A percentile compares a stretch with the other conserved stretches of the same genome.
phyloP scores from a whole-genome alignment of 2,329 filamentous ascomycete species.

The Cytospora schulzeri region DNA sequence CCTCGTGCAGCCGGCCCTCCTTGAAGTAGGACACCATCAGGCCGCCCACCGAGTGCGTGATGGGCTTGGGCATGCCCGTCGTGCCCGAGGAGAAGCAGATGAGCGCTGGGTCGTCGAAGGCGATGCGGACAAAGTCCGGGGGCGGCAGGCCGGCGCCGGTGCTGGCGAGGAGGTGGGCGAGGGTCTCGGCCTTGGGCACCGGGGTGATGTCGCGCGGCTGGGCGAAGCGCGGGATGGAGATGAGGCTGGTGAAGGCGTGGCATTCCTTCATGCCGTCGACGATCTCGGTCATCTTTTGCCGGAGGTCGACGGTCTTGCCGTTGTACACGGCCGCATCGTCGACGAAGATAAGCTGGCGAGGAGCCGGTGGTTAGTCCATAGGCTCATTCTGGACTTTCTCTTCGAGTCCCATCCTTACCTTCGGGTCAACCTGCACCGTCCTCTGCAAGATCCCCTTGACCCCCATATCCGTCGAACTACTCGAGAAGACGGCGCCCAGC shows the following conservation, averaged over 20 bases:
- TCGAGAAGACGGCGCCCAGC: conserved; percentile 75
- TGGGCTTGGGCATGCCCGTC: conserved; percentile 82
- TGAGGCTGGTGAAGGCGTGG: conserved; percentile 61
- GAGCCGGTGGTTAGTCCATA: conserved; percentile 17
- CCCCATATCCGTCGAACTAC: conserved; percentile 81
- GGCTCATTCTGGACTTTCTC: too few relatives aligned
- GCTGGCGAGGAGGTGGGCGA: conserved; percentile 47
- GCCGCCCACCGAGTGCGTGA: conserved; percentile 75
- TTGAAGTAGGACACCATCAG: conserved; percentile 57
- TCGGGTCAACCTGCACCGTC: conserved; percentile 72
- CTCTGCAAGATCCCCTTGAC: conserved; percentile 76
- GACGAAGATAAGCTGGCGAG: conserved; percentile 69
- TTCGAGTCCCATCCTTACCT: too few relatives aligned
- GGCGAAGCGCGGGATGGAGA: conserved; percentile 68
- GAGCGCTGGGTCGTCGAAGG: conserved; percentile 74
- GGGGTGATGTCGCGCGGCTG: conserved; percentile 59
- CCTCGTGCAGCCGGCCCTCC: conserved; percentile 59
- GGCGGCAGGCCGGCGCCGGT: conserved; percentile 32
- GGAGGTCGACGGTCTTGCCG: conserved; percentile 71
- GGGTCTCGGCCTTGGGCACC: conserved; percentile 51
- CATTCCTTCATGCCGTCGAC: conserved; percentile 63
- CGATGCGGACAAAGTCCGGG: conserved; percentile 61
- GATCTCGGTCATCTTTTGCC: conserved; percentile 70
- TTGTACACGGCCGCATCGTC: conserved; percentile 82
- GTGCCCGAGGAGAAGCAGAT: conserved; percentile 81